Conservation (phyloP, 352 stramenopile species). For the Globisporangium radiosum region DNA sequence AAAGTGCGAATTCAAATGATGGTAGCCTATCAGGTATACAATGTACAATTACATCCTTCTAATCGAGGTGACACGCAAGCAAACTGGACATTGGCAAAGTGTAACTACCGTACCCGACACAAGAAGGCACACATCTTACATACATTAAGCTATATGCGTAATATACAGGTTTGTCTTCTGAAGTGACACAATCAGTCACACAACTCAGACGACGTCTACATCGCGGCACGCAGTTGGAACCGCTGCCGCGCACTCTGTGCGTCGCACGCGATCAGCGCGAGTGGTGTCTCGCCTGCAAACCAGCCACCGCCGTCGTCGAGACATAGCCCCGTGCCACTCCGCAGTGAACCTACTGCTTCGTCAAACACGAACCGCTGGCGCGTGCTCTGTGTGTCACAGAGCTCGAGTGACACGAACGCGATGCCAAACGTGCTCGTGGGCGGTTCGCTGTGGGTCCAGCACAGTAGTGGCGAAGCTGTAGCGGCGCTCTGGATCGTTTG, state of each 20-base stretch:
- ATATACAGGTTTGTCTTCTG: no score
- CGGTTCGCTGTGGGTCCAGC: conserved; percentile 7
- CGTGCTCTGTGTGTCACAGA: conserved; percentile 1
- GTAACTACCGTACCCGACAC: no score
- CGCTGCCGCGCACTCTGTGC: conserved; percentile 5
- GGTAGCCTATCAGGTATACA: no score
- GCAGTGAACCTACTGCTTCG: neutral
- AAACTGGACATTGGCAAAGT: no score
- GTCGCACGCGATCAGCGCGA: conserved; percentile 4
- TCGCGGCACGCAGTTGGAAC: neutral
- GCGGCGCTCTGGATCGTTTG: conserved; percentile 1
- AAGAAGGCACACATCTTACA: no score
- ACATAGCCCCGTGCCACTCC: conserved; percentile 2
- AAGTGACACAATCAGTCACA: no score
- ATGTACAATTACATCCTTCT: no score
- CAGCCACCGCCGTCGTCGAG: conserved; percentile 10
- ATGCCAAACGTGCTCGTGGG: neutral
- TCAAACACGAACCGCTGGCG: conserved; percentile 6
- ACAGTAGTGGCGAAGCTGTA: neutral
- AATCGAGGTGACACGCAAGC: no score
- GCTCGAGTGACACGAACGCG: conserved; percentile 1
- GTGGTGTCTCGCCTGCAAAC: conserved; percentile 5
- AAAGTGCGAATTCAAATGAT: no score
- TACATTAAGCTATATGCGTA: no score
- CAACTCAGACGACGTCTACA: no score